Base-by-base conservation (phyloP, 257 asterid species). In the Solanum raphanifolium region DNA sequence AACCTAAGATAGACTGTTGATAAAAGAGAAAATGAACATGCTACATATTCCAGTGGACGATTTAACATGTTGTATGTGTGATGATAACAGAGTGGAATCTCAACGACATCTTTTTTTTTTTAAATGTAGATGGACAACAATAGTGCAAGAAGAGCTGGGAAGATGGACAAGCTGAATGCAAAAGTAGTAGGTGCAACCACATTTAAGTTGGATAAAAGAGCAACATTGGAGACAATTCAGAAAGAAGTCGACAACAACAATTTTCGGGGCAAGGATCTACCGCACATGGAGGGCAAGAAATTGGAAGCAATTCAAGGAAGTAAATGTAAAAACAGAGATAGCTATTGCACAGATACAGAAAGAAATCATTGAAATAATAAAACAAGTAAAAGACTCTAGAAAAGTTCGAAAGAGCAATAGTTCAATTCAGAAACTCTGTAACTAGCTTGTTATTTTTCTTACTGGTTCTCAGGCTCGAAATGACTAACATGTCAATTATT, bases 171-270 rank as follows among this genome's bases (percentile, higher is more conserved):
- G 7, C 1, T 12, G 29, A 68, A 13, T 27, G 16, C 35, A 68
- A 0, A 68, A 6, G 74, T 2, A n/a, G 1, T 2, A 6, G 2
- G 21, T 13, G 10, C 10, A 5, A 15, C 18, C 8, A 1, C 0
- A 7, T 13, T 13, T 25, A 27, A 66, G 62, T 52, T 52, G 23
- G 23, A 52, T 52, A 18, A 5, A 27, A 13, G 5, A 13, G 9
- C 2, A 4, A 13, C 1, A 68, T 12, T 13, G 5, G 2, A 12
- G 15, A 29, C 9, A 27, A 68, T 68, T 68, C 9, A 68, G 1
- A 3, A 27, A 27, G 10, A 3, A 27, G 7, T 3, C 2, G 35
- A 31, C 35, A 12, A 1, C 5, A 68, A 12, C 20, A 27, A 27
- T 68, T 68, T 27, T 0, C 2, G 10, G 3, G 9, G 10, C 35